Conservation (phyloP, 345 rosid genomes). For the Moringa oleifera region DNA sequence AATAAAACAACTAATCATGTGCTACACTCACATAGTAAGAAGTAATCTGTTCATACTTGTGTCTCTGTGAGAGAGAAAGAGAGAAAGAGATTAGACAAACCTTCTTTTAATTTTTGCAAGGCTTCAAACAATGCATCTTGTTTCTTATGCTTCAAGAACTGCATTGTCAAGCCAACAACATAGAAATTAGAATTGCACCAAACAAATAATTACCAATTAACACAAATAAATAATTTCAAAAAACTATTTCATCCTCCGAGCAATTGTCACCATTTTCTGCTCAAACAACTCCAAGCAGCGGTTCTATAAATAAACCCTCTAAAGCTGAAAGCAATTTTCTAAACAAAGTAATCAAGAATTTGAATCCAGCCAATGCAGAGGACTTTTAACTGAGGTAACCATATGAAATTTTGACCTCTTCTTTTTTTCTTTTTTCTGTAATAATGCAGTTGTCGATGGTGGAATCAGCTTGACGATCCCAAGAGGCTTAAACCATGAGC, state of each 20-base stretch:
- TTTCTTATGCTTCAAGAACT: constrained; percentile 43
- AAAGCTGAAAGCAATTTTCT: not conserved
- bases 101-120: constrained; percentile 77
- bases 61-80: not conserved
- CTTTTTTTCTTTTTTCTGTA: no score
- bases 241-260: not conserved
- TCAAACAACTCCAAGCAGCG: not conserved
- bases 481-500: no score
- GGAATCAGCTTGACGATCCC: no score
- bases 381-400: no score
- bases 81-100: constrained; percentile 22
- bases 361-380: no score
- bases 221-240: no score
- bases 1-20: no score
- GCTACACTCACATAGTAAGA: no score
- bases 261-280: not conserved
- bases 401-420: no score
- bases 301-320: not conserved
- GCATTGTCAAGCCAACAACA: constrained; percentile 8
- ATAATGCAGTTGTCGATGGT: no score
- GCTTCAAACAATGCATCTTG: constrained; percentile 68
- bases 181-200: not conserved
- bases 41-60: not conserved
- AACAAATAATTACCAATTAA: no score
- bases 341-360: no score